Evolutionary conservation across 1,284 basidiomycete species (phyloP), one percentile per base, ranked within the genome.

Genomic region (Apiotrichum siamense): DNA sequence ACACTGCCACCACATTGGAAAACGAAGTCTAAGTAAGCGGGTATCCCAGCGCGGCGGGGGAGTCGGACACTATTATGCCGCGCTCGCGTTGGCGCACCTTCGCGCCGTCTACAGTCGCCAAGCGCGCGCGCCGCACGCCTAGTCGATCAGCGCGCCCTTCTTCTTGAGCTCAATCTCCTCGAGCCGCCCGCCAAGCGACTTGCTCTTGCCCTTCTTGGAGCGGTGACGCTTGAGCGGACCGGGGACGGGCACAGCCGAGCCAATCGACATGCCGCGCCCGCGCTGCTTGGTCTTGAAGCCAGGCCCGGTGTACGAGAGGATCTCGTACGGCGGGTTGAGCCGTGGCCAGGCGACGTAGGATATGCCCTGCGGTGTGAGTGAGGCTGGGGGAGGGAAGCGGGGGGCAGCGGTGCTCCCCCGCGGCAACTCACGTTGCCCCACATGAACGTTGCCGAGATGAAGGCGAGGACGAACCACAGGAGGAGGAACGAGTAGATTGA

Each of bases 311-410:
- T 93, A 97, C 67, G 84, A 83, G 48, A 97, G 85, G 49, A 87
- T 79, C 55, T 92, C 88, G 50, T 84, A 84, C 12, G 87, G 84
- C 3, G 90, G 86, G 59, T 87, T 82, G 49, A 98, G 80, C 21
- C 86, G 83, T n/a, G 94, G 96, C 86, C 90, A 94, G 21, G 88
- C 83, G 55, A 99, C 92, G 69, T 93, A 97, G 59, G 62, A 69
- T n/a, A 63, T 70, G 40, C 73, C 73, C 73, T 75, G 52, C 3
- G 11, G 21, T 2, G 38, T 53, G 25, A 53, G 47, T 18, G 17
- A n/a, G 18, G 23, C 12, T 21, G 18, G 17, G 24, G 25, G 20
- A 20, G 4, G 7, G 23, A 15, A n/a, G 25, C 5, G 2, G 6
- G 11, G 13, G 4, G n/a, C n/a, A n/a, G n/a, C n/a, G n/a, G n/a